These are phyloP conservation scores for Beta macrorhiza DNA, from an alignment of 179 eudicot species.

Conservation along the genomic window DNA sequence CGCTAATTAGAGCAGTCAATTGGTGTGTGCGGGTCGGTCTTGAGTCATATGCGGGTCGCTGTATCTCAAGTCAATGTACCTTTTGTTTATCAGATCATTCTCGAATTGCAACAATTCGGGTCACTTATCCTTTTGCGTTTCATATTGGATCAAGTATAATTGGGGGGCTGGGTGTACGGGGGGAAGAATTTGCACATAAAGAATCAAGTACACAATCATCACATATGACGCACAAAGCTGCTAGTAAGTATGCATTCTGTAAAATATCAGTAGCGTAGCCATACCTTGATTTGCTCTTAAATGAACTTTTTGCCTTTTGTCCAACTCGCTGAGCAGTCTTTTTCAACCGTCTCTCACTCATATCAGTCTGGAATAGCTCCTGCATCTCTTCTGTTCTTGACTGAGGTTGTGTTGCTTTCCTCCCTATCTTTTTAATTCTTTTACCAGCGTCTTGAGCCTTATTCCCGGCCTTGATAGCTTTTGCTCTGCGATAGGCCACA, in stretches of 20 bases:
- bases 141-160: no score
- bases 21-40: no score
- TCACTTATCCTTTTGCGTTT: no score
- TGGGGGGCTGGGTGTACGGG: no score
- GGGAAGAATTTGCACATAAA: neutral
- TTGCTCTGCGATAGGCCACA: constrained; percentile 78
- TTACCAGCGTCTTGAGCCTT: constrained; percentile 71
- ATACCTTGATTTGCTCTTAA: constrained; percentile 97
- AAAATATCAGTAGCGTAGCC: constrained; percentile 3
- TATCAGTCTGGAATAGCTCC: constrained; percentile 76
- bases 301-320: constrained; percentile 62
- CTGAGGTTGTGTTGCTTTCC: constrained; percentile 42
- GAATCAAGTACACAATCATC: neutral
- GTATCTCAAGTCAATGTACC: no score
- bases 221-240: neutral
- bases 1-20: no score
- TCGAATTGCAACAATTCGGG: no score
- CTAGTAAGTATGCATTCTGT: neutral
- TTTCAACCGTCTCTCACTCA: constrained; percentile 65
- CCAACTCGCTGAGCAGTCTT: constrained; percentile 40
- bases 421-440: constrained; percentile 40
- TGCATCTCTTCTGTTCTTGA: constrained; percentile 78
- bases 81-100: no score
- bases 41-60: no score
- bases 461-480: constrained; percentile 69